These are phyloP conservation scores for Alternaria triticina DNA, from an alignment of 2,329 filamentous ascomycete genomes.

Conservation along the genomic window DNA sequence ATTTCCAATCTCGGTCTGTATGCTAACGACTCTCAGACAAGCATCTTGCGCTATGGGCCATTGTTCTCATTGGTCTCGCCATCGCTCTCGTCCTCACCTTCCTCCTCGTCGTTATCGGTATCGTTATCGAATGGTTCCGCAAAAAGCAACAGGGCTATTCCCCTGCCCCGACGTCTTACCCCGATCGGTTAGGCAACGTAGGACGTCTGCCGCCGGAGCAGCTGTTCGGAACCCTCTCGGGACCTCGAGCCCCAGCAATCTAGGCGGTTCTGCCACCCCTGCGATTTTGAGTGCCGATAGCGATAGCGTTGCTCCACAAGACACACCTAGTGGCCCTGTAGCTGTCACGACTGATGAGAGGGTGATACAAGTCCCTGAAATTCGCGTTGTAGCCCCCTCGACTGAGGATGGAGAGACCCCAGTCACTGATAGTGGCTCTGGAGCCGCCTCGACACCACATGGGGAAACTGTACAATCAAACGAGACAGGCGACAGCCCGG, in stretches of 20 bases:
- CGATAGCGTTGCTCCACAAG: background rate
- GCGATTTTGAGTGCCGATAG: background rate
- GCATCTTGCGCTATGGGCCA: constrained; percentile 73
- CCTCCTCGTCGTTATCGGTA: constrained; percentile 75
- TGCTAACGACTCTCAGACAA: constrained; percentile 49
- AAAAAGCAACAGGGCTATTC: constrained; percentile 81
- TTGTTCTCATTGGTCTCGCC: constrained; percentile 81
- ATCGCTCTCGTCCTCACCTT: constrained; percentile 80
- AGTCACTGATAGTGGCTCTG: background rate
- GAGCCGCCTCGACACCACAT: background rate
- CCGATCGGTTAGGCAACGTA: constrained; percentile 56
- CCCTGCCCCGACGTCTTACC: constrained; percentile 70
- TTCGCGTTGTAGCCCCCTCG: background rate
- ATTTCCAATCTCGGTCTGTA: background rate
- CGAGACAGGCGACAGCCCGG: background rate
- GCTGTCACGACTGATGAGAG: background rate
- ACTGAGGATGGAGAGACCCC: background rate
- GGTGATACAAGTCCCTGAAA: background rate
- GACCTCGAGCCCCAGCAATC: constrained; percentile 43
- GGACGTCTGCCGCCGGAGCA: constrained; percentile 58
- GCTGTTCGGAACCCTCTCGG: constrained; percentile 45
- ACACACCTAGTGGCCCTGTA: background rate
- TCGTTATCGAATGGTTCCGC: constrained; percentile 76
- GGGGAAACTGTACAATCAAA: background rate
- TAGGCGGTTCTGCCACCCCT: constrained; percentile 8